These are phyloP conservation scores for Zygosaccharomyces siamensis DNA, from an alignment of 805 yeast genomes.

Conservation along the genomic window DNA sequence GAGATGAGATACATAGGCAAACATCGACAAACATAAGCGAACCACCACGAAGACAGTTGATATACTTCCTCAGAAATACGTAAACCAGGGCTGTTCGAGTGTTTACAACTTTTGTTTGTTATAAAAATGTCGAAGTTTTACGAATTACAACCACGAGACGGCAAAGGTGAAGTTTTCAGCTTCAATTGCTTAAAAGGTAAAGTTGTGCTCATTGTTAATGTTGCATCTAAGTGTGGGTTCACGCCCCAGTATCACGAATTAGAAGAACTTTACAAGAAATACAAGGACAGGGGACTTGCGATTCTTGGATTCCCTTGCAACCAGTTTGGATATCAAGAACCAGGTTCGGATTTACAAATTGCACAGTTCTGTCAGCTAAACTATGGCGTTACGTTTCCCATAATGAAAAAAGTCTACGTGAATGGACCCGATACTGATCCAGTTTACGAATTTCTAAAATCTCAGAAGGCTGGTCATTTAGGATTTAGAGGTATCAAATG, in stretches of 20 bases:
- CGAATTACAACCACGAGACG: conserved; percentile 57
- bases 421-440: conserved; percentile 80
- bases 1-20: neutral
- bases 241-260: conserved; percentile 75
- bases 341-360: conserved; percentile 65
- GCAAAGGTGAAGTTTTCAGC: conserved; percentile 52
- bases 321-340: conserved; percentile 82
- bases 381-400: conserved; percentile 89
- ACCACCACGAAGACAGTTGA: neutral
- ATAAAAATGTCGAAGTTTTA: conserved; percentile 48
- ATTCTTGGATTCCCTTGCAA: conserved; percentile 88
- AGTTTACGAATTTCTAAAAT: conserved; percentile 73
- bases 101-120: neutral
- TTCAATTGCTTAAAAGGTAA: conserved; percentile 66
- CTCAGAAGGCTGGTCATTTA: conserved; percentile 49
- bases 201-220: conserved; percentile 80
- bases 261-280: conserved; percentile 61
- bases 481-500: conserved; percentile 73
- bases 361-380: conserved; percentile 66
- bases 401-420: conserved; percentile 80
- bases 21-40: neutral
- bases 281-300: conserved; percentile 55
- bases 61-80: neutral
- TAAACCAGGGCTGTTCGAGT: neutral
- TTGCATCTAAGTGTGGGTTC: conserved; percentile 81